Conservation (phyloP, 2,329 filamentous ascomycete species). For the Apiospora phragmitis region DNA sequence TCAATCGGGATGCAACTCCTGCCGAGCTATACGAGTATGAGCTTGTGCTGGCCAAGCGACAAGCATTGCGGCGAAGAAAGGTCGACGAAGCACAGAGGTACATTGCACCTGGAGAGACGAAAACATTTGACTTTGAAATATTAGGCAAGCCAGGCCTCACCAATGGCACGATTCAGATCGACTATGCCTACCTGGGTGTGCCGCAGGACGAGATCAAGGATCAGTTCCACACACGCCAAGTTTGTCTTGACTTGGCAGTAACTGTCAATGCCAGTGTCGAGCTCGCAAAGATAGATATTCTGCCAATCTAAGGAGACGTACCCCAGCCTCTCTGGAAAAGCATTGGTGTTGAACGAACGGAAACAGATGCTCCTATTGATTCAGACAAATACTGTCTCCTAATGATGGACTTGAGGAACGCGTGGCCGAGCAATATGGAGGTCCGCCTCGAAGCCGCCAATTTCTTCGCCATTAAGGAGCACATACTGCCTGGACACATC, state of each 20-base stretch:
- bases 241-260: constrained; percentile 77
- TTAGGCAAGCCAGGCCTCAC: constrained; percentile 84
- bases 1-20: constrained; percentile 73
- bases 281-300: constrained; percentile 74
- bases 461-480: constrained; percentile 50
- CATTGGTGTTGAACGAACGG: constrained; percentile 33
- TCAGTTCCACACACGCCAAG: constrained; percentile 80
- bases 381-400: constrained; percentile 73
- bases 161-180: constrained; percentile 75
- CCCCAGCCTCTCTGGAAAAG: constrained; percentile 60
- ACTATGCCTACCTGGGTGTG: constrained; percentile 81
- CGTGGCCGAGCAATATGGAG: constrained; percentile 79
- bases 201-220: constrained; percentile 67
- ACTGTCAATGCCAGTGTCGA: constrained; percentile 93
- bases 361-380: constrained; percentile 14
- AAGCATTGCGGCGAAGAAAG: constrained; percentile 61
- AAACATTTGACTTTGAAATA: constrained; percentile 80
- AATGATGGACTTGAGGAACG: constrained; percentile 82
- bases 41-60: constrained; percentile 72
- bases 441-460: constrained; percentile 61
- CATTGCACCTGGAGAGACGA: constrained; percentile 67
- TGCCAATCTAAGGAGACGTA: constrained; percentile 70
- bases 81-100: constrained; percentile 53
- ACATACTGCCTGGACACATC: constrained; percentile 67
- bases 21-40: constrained; percentile 87